Base-by-base conservation (phyloP, 78 protist genomes). In the Ministeria vibrans region DNA sequence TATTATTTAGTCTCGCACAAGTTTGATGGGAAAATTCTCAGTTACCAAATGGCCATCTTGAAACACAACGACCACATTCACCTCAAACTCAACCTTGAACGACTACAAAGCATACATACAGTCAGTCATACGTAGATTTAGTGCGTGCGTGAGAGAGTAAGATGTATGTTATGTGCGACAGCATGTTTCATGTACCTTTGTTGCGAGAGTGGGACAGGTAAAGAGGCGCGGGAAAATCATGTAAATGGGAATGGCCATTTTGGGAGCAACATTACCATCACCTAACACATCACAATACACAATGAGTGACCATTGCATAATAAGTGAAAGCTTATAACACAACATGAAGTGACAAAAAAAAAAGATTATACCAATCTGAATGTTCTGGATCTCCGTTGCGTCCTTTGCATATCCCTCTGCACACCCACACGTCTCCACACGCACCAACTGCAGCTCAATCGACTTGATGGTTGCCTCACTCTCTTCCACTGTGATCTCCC, bases 201-300 rank as follows among this genome's bases (percentile, higher is more conserved):
- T 85, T 68, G 83, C 72, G 39, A 90, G 44, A 2, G 94, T 71
- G 0, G 92, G 85, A 69, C 93, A 90, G 23, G 94, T 89, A 86
- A 93, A 95, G 39, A 92, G 66, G 74, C 96, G 75, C n/a, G 98
- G 98, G 89, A 95, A 90, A 61, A 91, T 62, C 96, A 95, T 93
- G 84, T 87, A 80, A 20, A 95, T 41, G 44, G 96, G 96, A 36
- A 95, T 75, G 51, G 61, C 36, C 13, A 88, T n/a, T 32, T 85
- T 89, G 43, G 83, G 78, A 71, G 46, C 32, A 34, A 91, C 74
- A 72, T 95, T 87, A 25, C 98, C 98, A 38, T 92, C 97, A 15
- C 84, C n/a, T n/a, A n/a, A n/a, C n/a, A n/a, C n/a, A n/a, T n/a
- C n/a, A n/a, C n/a, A n/a, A n/a, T n/a, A n/a, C n/a, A n/a, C n/a